A percentile compares a stretch with the other conserved stretches of the same genome.
Conservation (phyloP, 1,139 yeast species). For the Tardiomyces blankii region DNA sequence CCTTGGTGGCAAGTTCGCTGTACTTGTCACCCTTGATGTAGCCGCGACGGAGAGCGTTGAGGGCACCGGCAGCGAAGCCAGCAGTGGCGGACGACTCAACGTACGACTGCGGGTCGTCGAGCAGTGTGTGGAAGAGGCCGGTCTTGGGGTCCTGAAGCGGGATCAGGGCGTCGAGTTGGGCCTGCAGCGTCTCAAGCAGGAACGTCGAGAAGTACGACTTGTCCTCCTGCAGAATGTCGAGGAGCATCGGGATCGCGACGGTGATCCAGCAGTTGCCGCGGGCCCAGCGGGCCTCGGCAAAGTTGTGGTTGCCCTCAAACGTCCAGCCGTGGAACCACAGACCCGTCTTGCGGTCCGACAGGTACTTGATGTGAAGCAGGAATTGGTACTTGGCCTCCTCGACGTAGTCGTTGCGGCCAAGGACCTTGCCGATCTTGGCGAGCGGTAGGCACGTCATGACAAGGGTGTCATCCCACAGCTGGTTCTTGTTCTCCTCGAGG, state of each 20-base stretch:
- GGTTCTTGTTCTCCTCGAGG: constrained; percentile 23
- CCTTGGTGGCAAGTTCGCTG: constrained; percentile 18
- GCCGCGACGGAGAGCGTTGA: constrained; percentile 23
- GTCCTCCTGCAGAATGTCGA: constrained; percentile 19
- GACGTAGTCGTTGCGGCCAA: constrained; percentile 23
- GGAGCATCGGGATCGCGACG: constrained; percentile 29
- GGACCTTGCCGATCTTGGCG: constrained; percentile 25
- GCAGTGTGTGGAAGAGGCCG: constrained; percentile 28
- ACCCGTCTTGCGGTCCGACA: constrained; percentile 24
- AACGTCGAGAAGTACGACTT: constrained; percentile 14
- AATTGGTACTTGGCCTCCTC: constrained; percentile 29
- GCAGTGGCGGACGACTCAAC: constrained; percentile 29
- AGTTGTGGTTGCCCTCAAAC: constrained; percentile 26
- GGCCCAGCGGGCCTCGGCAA: constrained; percentile 30
- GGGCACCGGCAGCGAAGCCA: constrained; percentile 29
- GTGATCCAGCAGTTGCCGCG: constrained; percentile 31
- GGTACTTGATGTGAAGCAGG: constrained; percentile 26
- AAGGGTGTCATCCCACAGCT: constrained; percentile 30
- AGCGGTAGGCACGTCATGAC: constrained; percentile 31
- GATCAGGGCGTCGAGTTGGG: constrained; percentile 22
- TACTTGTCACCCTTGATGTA: constrained; percentile 18
- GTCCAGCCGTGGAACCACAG: constrained; percentile 28
- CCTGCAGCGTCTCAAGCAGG: constrained; percentile 22
- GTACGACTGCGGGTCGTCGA: constrained; percentile 25
- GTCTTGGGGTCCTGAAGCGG: constrained; percentile 19